Conservation (phyloP, 306 rosid genomes). For the Abrus precatorius region DNA sequence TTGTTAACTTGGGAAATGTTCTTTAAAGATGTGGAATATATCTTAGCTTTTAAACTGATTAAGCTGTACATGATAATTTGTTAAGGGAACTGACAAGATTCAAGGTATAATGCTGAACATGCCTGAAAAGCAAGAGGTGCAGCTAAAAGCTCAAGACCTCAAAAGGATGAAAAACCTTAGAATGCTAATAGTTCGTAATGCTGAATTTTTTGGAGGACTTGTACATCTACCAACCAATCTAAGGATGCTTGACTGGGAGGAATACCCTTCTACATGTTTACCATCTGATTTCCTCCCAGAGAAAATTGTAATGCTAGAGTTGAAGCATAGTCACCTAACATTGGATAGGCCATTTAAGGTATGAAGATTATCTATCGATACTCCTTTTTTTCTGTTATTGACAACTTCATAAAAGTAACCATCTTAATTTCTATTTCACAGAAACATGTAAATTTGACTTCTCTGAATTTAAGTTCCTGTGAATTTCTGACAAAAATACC, state of each 20-base stretch:
- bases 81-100: slow-evolving; percentile 48
- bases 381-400: not conserved
- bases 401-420: not conserved
- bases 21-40: not conserved
- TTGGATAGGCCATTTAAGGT: slow-evolving; percentile 51
- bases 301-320: slow-evolving; percentile 48
- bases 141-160: slow-evolving; percentile 29
- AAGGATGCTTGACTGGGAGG: slow-evolving; percentile 53
- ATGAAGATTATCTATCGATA: not conserved
- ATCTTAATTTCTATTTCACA: slow-evolving; percentile 39
- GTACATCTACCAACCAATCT: slow-evolving; percentile 43
- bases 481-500: slow-evolving; percentile 44
- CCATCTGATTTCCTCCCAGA: slow-evolving; percentile 44
- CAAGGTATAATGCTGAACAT: slow-evolving; percentile 50
- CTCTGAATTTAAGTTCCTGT: slow-evolving; percentile 40
- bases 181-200: slow-evolving; percentile 48
- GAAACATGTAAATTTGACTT: slow-evolving; percentile 41
- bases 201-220: slow-evolving; percentile 32
- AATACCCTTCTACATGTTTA: slow-evolving; percentile 40
- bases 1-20: not conserved
- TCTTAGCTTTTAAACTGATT: not conserved
- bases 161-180: slow-evolving; percentile 48
- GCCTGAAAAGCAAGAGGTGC: slow-evolving; percentile 46
- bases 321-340: slow-evolving; percentile 41
- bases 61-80: slow-evolving; percentile 16